Base-by-base conservation (phyloP, 768 basidiomycete genomes). In the Pleurotus eryngii region DNA sequence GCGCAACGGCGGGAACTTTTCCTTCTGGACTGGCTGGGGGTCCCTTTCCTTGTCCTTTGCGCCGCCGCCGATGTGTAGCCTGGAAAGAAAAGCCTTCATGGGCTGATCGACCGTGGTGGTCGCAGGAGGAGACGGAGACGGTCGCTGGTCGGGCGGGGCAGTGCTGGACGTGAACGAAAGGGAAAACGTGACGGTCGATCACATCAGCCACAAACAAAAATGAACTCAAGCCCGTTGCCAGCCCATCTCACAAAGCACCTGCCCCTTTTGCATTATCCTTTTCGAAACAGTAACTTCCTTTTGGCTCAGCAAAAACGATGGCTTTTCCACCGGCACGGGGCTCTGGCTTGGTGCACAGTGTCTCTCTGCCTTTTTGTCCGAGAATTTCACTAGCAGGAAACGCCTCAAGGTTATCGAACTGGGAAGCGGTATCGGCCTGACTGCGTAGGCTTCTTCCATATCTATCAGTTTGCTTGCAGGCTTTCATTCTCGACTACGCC, bases 281-380 rank as follows among this genome's bases (percentile, higher is more conserved):
- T 74, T 60, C 63, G 46, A 9, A 51, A 55, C 17, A 58, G 61
- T 54, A 46, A 63, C 14, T 86, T 89, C 61, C 58, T 62, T 18
- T 78, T 90, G 51, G n/a, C 67, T 2, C 88, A 90, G 72, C 74
- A 67, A 45, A 45, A 74, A 82, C 68, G 78, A 89, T 64, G 85
- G 87, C 42, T 64, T 70, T 14, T 82, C 86, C 22, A 93, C 89
- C 58, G 92, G 92, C 15, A 92, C 90, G 2, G 83, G 89, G 2
- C 82, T 94, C 50, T 94, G 92, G 92, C 83, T 93, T 53, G 85
- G 84, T 42, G 89, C 85, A 0, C 92, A 95, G 69, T 80, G 88
- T 66, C 79, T 94, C 39, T 78, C 88, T 15, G 64, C 76, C 45
- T 90, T 85, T 65, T 75, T 92, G 30, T 71, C 77, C 17, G 69